Conservation (phyloP, 2,329 filamentous ascomycete genomes). For the Hansfordia pulvinata region DNA sequence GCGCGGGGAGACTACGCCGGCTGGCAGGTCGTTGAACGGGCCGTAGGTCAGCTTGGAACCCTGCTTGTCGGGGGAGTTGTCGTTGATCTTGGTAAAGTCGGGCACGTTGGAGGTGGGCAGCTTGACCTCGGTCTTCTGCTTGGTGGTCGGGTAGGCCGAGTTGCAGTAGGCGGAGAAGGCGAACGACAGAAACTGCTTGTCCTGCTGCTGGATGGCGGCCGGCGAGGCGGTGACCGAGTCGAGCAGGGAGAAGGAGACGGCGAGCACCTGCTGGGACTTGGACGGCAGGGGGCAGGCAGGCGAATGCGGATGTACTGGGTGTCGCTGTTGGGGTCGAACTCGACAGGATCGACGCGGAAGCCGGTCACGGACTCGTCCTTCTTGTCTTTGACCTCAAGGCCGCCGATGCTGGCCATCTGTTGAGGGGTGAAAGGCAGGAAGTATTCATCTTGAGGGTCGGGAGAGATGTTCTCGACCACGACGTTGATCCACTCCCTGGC, state of each 20-base stretch:
- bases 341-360: conserved; percentile 58
- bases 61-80: conserved; percentile 59
- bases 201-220: conserved; percentile 67
- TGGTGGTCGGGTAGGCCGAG: conserved; percentile 71
- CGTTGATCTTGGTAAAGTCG: conserved; percentile 67
- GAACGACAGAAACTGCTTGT: conserved; percentile 77
- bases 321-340: conserved; percentile 47
- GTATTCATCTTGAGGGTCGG: conserved; percentile 74
- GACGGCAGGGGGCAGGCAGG: conserved; percentile 65
- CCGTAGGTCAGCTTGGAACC: conserved; percentile 83
- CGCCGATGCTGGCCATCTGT: conserved; percentile 65
- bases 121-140: conserved; percentile 97
- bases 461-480: conserved; percentile 78
- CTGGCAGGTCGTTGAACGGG: conserved; percentile 71
- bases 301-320: conserved; percentile 75
- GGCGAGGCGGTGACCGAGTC: conserved; percentile 72
- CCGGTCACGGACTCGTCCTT: conserved; percentile 56
- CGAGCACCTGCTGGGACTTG: conserved; percentile 69
- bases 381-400: conserved; percentile 84
- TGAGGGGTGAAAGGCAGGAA: conserved; percentile 74
- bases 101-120: conserved; percentile 65
- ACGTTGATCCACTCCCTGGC: conserved; percentile 85
- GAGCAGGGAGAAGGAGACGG: conserved; percentile 73
- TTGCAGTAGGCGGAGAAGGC: conserved; percentile 74
- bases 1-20: conserved; percentile 59